Percentiles rank a stretch among this genome's conserved stretches.
Conservation (phyloP, 805 yeast species). For the Candida insectalens region DNA sequence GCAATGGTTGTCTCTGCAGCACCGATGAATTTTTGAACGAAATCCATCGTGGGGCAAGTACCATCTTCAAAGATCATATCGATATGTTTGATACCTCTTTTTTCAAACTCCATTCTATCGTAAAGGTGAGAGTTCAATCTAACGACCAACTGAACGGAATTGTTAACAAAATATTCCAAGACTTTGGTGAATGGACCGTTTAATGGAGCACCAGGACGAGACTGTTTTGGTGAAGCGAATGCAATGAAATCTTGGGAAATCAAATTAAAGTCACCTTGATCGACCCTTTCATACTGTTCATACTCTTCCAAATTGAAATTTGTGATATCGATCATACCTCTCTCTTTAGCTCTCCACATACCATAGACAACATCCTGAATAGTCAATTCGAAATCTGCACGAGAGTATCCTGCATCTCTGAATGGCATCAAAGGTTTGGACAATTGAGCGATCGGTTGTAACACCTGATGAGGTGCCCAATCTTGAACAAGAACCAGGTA, state of each 20-base stretch:
- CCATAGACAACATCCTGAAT: slow-evolving; percentile 95
- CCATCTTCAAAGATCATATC: slow-evolving; percentile 98
- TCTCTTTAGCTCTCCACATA: slow-evolving; percentile 94
- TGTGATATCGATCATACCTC: slow-evolving; percentile 79
- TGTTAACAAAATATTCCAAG: slow-evolving; percentile 59
- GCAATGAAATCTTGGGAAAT: slow-evolving; percentile 92
- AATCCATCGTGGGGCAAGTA: slow-evolving; percentile 92
- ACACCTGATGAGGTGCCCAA: slow-evolving; percentile 97
- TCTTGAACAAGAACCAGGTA: slow-evolving; percentile 92
- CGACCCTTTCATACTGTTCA: slow-evolving; percentile 91
- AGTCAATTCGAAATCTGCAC: slow-evolving; percentile 87
- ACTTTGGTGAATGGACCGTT: slow-evolving; percentile 79
- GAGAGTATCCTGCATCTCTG: slow-evolving; percentile 95
- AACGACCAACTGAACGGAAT: slow-evolving; percentile 81
- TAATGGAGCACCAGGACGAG: slow-evolving; percentile 37
- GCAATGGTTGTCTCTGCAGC: slow-evolving; percentile 86
- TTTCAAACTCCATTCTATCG: slow-evolving; percentile 75
- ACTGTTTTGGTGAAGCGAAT: slow-evolving; percentile 91
- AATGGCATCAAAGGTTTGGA: slow-evolving; percentile 92
- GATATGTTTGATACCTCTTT: slow-evolving; percentile 75
- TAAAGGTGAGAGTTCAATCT: slow-evolving; percentile 88
- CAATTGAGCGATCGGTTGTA: slow-evolving; percentile 87
- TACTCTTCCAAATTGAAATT: slow-evolving; percentile 86
- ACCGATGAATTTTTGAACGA: slow-evolving; percentile 86
- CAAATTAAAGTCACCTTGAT: slow-evolving; percentile 92